Conservation (phyloP, 768 basidiomycete species). For the Lactarius hengduanensis region DNA sequence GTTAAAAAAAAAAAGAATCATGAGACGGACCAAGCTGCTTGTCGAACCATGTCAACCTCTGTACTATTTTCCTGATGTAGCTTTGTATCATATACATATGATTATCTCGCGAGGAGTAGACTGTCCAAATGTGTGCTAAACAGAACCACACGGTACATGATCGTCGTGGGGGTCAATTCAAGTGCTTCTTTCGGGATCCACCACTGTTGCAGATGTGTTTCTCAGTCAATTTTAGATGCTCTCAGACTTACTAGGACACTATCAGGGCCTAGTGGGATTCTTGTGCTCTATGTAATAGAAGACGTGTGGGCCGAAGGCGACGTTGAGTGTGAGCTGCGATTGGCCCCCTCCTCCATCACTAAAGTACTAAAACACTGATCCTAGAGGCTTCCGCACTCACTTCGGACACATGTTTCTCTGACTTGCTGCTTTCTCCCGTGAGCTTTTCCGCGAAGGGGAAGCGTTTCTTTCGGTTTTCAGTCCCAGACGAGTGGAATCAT, state of each 20-base stretch:
- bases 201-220: conserved; percentile 51
- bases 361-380: not conserved
- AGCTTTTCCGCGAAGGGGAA: conserved; percentile 42
- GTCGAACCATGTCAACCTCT: conserved; percentile 8
- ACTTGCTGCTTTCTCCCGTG: conserved; percentile 39
- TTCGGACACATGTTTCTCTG: conserved; percentile 42
- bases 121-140: conserved; percentile 12
- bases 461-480: conserved; percentile 60
- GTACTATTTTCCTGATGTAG: conserved; percentile 24
- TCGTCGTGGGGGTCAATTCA: conserved; percentile 7
- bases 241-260: conserved; percentile 67
- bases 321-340: conserved; percentile 49
- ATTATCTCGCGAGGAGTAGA: conserved; percentile 21
- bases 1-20: conserved; percentile 39
- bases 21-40: conserved; percentile 40
- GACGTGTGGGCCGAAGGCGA: conserved; percentile 55
- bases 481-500: conserved; percentile 79
- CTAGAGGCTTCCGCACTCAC: conserved; percentile 49
- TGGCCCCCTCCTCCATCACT: not conserved
- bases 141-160: conserved; percentile 11
- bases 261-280: conserved; percentile 69
- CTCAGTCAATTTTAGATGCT: conserved; percentile 47
- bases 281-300: conserved; percentile 72
- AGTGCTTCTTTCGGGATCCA: conserved; percentile 55
- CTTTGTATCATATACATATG: conserved; percentile 22